Conservation (phyloP, 345 rosid genomes). For the Ceriops decandra region DNA sequence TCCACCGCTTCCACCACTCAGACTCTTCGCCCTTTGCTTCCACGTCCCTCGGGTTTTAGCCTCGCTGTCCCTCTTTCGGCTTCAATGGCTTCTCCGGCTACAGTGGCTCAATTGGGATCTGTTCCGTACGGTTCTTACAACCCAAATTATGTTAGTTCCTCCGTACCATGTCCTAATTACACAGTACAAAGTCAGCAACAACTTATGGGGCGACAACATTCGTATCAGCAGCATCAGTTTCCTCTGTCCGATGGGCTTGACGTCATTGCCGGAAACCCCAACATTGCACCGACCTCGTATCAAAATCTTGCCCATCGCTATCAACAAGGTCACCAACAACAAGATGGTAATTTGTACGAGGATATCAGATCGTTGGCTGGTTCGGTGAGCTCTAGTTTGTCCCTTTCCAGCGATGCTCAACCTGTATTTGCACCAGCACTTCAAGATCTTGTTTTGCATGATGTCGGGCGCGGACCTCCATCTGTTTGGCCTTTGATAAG, state of each 20-base stretch:
- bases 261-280: not conserved
- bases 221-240: slow-evolving; percentile 6
- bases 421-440: slow-evolving; percentile 38
- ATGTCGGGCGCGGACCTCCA: slow-evolving; percentile 43
- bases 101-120: slow-evolving; percentile 15
- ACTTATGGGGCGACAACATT: slow-evolving; percentile 12
- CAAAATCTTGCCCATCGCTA: slow-evolving; percentile 18
- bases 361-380: slow-evolving; percentile 41
- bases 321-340: slow-evolving; percentile 22
- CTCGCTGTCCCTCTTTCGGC: slow-evolving; percentile 18
- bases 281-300: slow-evolving; percentile 18
- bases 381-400: slow-evolving; percentile 43
- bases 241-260: not conserved
- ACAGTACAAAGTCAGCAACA: slow-evolving; percentile 28
- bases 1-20: slow-evolving; percentile 41
- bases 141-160: slow-evolving; percentile 21
- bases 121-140: slow-evolving; percentile 16
- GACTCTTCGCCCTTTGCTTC: slow-evolving; percentile 81
- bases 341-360: slow-evolving; percentile 17
- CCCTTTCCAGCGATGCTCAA: slow-evolving; percentile 25
- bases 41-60: slow-evolving; percentile 60
- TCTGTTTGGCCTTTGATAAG: slow-evolving; percentile 56
- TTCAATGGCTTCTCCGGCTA: slow-evolving; percentile 10
- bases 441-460: slow-evolving; percentile 38
- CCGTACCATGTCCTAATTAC: slow-evolving; percentile 27